phyloP scores from a whole-genome alignment of 768 basidiomycete genomes.

The Termitomyces sp. region DNA sequence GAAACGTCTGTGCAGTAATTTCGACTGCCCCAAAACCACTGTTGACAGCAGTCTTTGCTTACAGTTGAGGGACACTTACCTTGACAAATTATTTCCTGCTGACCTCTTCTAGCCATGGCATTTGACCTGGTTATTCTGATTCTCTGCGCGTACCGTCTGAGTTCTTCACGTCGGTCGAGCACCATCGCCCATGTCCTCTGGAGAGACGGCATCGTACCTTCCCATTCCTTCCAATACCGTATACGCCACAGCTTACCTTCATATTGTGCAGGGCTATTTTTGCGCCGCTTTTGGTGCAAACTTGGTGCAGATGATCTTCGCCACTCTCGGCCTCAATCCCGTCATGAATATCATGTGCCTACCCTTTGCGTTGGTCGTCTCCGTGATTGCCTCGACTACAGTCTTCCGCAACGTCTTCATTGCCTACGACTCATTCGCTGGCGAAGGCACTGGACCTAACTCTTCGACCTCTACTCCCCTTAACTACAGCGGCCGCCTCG shows the following conservation, averaged over 20 bases:
- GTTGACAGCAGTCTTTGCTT: slow-evolving; percentile 26
- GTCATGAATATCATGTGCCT: slow-evolving; percentile 30
- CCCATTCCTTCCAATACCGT: not conserved
- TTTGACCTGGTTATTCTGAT: slow-evolving; percentile 27
- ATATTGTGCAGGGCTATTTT: slow-evolving; percentile 22
- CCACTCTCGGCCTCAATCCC: slow-evolving; percentile 25
- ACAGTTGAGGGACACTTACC: slow-evolving; percentile 19
- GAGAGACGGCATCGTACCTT: slow-evolving; percentile 27
- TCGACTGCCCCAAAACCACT: slow-evolving; percentile 25
- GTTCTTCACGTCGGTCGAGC: slow-evolving; percentile 17
- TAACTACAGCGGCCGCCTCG: slow-evolving; percentile 3
- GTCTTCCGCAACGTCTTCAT: slow-evolving; percentile 32
- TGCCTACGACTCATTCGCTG: slow-evolving; percentile 24
- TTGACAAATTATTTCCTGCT: not conserved
- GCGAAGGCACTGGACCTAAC: slow-evolving; percentile 8
- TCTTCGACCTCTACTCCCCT: not conserved
- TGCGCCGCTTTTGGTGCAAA: slow-evolving; percentile 28
- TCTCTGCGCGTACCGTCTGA: slow-evolving; percentile 22
- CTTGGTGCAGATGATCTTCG: slow-evolving; percentile 27
- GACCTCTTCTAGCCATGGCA: slow-evolving; percentile 22
- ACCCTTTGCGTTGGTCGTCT: slow-evolving; percentile 29
- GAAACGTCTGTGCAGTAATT: slow-evolving; percentile 25
- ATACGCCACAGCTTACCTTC: not conserved
- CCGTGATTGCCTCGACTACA: slow-evolving; percentile 28
- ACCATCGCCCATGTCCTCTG: slow-evolving; percentile 24